phyloP scores from a whole-genome alignment of 2,329 filamentous ascomycete species.

The Orbilia oligospora region DNA sequence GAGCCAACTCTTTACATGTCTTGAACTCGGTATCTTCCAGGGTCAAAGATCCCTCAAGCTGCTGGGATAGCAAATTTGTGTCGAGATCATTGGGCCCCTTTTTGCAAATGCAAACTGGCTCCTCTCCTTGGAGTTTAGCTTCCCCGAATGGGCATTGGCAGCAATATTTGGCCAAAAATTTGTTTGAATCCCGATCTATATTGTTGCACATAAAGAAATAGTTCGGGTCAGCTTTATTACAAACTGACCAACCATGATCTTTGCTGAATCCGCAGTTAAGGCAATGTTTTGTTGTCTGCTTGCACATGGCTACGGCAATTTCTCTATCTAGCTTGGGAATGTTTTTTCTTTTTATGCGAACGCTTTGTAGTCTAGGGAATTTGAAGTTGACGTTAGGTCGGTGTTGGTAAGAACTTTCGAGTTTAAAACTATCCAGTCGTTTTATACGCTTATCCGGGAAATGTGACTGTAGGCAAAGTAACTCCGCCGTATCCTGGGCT shows the following conservation, averaged over 20 bases:
- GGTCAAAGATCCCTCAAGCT: too few species aligned
- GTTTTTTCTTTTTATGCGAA: not conserved
- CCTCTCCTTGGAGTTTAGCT: not conserved
- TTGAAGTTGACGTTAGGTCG: not conserved
- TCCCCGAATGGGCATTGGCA: not conserved
- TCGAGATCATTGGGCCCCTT: too few species aligned
- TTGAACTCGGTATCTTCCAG: too few species aligned
- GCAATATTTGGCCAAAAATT: not conserved
- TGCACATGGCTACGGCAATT: not conserved
- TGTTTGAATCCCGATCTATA: not conserved
- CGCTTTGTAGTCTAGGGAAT: not conserved
- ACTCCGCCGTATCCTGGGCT: not conserved
- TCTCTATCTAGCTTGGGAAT: not conserved
- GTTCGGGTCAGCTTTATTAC: not conserved
- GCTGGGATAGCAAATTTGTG: too few species aligned
- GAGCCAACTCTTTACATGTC: too few species aligned
- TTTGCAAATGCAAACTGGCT: not conserved
- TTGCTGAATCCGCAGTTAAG: not conserved
- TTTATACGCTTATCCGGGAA: not conserved
- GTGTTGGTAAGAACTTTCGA: too few species aligned
- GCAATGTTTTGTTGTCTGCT: not conserved
- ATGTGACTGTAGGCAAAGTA: not conserved
- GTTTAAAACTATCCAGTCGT: too few species aligned
- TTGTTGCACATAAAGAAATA: not conserved
- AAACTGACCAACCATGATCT: not conserved